These are phyloP conservation scores for Aspergillus leporis DNA, from an alignment of 495 filamentous ascomycete species.

Conservation along the genomic window DNA sequence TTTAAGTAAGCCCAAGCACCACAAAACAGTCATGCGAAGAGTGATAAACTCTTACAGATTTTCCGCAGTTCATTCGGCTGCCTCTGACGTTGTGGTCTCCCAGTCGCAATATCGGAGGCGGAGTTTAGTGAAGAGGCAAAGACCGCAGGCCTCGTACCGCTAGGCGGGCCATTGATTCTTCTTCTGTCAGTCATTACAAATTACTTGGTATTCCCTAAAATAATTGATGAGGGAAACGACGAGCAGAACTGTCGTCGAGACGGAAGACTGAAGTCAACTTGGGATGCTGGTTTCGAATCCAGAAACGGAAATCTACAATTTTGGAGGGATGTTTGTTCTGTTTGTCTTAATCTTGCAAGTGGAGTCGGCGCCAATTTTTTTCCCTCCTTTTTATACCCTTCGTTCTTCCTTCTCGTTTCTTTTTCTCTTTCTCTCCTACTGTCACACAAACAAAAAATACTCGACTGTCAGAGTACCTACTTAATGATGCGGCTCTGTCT, in stretches of 20 bases:
- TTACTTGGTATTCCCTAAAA: slow-evolving; percentile 20
- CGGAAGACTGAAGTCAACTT: slow-evolving; percentile 4
- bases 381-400: slow-evolving; percentile 31
- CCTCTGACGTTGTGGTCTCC: slow-evolving; percentile 52
- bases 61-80: slow-evolving; percentile 69
- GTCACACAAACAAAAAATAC: slow-evolving; percentile 1
- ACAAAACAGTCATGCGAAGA: not conserved
- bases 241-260: slow-evolving; percentile 1
- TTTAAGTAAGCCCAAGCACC: slow-evolving; percentile 15
- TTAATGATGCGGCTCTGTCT: slow-evolving; percentile 21
- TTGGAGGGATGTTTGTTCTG: slow-evolving; percentile 42
- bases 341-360: slow-evolving; percentile 28
- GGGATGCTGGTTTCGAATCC: slow-evolving; percentile 23
- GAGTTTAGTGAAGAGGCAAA: slow-evolving; percentile 54
- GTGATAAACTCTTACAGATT: slow-evolving; percentile 64
- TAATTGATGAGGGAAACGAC: slow-evolving; percentile 6
- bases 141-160: slow-evolving; percentile 73
- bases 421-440: slow-evolving; percentile 17
- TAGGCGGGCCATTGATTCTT: slow-evolving; percentile 84
- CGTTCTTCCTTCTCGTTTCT: slow-evolving; percentile 31
- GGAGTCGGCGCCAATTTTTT: slow-evolving; percentile 25
- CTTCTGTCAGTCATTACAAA: slow-evolving; percentile 77
- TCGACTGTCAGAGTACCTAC: slow-evolving; percentile 7
- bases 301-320: slow-evolving; percentile 41
- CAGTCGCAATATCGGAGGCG: slow-evolving; percentile 34